A percentile compares a stretch with the other conserved stretches of the same genome.
Evolutionary conservation across 768 basidiomycete species (phyloP).

Genomic region (Gelatoporia subvermispora): DNA sequence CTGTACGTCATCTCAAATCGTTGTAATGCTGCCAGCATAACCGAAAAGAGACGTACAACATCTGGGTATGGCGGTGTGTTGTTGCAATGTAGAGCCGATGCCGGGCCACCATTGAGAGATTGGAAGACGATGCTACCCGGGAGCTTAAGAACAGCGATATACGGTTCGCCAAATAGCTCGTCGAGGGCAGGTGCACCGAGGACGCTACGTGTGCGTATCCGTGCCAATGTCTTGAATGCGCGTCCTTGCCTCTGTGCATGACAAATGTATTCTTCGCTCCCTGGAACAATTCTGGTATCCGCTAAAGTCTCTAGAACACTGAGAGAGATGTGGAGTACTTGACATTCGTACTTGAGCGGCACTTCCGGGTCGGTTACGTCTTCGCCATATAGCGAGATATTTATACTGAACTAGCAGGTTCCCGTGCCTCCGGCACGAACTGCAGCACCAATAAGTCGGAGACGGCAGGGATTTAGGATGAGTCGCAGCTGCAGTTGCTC

Average conservation of each 20-base stretch:
- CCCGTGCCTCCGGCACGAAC: too few relatives aligned
- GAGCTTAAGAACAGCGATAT: conserved; percentile 38
- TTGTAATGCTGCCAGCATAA: neutral
- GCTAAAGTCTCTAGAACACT: conserved; percentile 39
- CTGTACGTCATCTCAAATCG: neutral
- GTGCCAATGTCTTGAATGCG: conserved; percentile 38
- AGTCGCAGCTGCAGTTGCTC: too few relatives aligned
- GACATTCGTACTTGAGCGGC: conserved; percentile 40
- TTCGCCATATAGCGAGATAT: conserved; percentile 34
- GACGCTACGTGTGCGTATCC: conserved; percentile 31
- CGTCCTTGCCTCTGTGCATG: conserved; percentile 29
- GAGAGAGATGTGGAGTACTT: conserved; percentile 38
- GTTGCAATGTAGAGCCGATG: conserved; percentile 34
- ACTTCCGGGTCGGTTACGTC: conserved; percentile 36
- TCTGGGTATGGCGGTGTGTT: neutral
- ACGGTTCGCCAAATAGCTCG: conserved; percentile 36
- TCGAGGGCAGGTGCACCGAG: conserved; percentile 39
- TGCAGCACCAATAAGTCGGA: too few relatives aligned
- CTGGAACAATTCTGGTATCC: conserved; percentile 35
- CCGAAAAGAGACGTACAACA: neutral
- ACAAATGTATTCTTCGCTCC: conserved; percentile 33
- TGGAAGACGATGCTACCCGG: conserved; percentile 39
- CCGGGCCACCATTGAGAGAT: conserved; percentile 31
- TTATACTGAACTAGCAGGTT: too few relatives aligned
- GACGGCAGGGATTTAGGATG: too few relatives aligned